A percentile compares a stretch with the other conserved stretches of the same genome.
phyloP scores from a whole-genome alignment of 306 rosid species.

The Castanea crenata region DNA sequence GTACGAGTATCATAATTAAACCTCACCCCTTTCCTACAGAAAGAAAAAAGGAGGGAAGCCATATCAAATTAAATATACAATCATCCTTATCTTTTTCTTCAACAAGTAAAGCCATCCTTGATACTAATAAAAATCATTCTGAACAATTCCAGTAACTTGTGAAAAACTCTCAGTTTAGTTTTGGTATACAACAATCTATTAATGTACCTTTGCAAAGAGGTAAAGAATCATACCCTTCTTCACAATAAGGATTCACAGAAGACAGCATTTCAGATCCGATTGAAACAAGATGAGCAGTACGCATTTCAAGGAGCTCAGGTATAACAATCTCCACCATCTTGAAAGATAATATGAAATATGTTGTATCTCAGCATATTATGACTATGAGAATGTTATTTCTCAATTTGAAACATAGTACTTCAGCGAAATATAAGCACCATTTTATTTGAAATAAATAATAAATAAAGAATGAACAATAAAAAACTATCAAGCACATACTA shows the following conservation, averaged over 20 bases:
- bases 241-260: slow-evolving; percentile 61
- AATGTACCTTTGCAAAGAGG: not conserved
- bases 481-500: slow-evolving; percentile 3
- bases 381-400: slow-evolving; percentile 5
- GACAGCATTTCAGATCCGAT: slow-evolving; percentile 72
- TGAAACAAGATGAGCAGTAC: slow-evolving; percentile 77
- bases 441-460: not conserved
- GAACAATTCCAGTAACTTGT: slow-evolving; percentile 10
- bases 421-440: slow-evolving; percentile 16
- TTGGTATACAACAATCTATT: slow-evolving; percentile 19
- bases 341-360: slow-evolving; percentile 18
- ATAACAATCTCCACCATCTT: slow-evolving; percentile 71
- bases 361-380: slow-evolving; percentile 26
- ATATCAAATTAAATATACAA: not conserved
- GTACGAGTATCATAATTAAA: slow-evolving; percentile 79
- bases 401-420: slow-evolving; percentile 4
- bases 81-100: not conserved
- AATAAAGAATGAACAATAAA: slow-evolving; percentile 8
- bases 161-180: slow-evolving; percentile 15
- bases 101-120: not conserved
- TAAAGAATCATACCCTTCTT: slow-evolving; percentile 69
- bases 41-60: slow-evolving; percentile 17
- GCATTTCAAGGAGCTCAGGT: slow-evolving; percentile 86
- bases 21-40: slow-evolving; percentile 51
- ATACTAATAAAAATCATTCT: not conserved